A percentile compares a stretch with the other conserved stretches of the same genome.
Conservation (phyloP, 352 stramenopile genomes). For the Globisporangium takayamanum region DNA sequence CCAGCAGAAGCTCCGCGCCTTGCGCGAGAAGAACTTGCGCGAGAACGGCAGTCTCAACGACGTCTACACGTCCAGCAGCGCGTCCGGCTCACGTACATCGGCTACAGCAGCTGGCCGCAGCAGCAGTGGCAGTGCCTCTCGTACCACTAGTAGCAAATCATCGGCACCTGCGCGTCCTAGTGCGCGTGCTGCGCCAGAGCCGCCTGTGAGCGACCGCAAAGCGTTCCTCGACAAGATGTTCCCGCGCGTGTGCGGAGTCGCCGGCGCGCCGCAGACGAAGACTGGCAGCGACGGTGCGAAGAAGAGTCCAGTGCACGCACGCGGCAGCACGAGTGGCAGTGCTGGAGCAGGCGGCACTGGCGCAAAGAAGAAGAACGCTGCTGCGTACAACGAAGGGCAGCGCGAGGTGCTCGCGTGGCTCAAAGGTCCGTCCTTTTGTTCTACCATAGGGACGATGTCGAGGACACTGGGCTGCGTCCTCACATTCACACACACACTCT, state of each 20-base stretch:
- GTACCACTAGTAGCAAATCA: not conserved
- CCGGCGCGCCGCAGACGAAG: constrained; percentile 14
- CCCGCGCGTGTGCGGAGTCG: constrained; percentile 60
- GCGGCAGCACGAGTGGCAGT: not conserved
- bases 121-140: not conserved
- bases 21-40: constrained; percentile 19
- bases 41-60: constrained; percentile 18
- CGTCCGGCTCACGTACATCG: not conserved
- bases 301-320: constrained; percentile 19
- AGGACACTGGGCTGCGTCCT: not conserved
- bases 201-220: constrained; percentile 39
- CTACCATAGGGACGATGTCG: not conserved
- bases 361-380: constrained; percentile 39
- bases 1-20: constrained; percentile 21
- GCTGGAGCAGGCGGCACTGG: constrained; percentile 8
- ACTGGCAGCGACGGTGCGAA: constrained; percentile 13
- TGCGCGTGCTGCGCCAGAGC: constrained; percentile 1
- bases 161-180: not conserved
- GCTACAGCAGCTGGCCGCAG: not conserved
- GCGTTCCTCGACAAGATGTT: constrained; percentile 77
- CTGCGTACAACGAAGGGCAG: constrained; percentile 52
- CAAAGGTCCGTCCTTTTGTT: constrained; percentile 14
- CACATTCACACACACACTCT: not conserved
- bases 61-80: constrained; percentile 6
- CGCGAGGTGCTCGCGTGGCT: constrained; percentile 81